Conservation (phyloP, 148 eudicot species). For the Euryodendron excelsum region DNA sequence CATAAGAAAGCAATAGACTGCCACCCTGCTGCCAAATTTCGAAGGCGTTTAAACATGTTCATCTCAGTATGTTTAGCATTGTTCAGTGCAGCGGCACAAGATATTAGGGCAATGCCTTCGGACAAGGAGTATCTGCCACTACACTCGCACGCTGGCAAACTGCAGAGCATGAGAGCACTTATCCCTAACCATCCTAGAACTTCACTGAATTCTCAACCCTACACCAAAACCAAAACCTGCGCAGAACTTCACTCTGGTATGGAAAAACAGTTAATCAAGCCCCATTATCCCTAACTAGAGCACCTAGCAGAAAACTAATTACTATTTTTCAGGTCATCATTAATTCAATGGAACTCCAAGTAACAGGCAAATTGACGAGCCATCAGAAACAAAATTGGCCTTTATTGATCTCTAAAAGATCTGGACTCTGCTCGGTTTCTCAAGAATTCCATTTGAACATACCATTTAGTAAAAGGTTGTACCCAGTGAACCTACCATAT, state of each 20-base stretch:
- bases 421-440: not conserved
- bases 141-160: not conserved
- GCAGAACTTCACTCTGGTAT: not conserved
- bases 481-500: not conserved
- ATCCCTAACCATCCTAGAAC: not conserved
- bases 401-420: not conserved
- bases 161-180: not conserved
- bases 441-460: not conserved
- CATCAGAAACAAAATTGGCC: not conserved
- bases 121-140: not conserved
- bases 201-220: not conserved
- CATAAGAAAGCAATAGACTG: not conserved
- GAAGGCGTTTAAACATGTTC: no score
- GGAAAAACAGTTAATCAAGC: not conserved
- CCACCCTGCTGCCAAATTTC: not conserved
- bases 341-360: not conserved
- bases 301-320: not conserved
- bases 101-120: no score
- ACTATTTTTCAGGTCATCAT: not conserved
- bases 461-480: no score
- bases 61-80: not conserved
- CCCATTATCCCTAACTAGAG: not conserved
- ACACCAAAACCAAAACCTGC: not conserved
- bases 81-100: not conserved
- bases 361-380: not conserved